A percentile compares a stretch with the other conserved stretches of the same genome.
phyloP scores from a whole-genome alignment of 306 rosid species.

The Abrus pulchellus region DNA sequence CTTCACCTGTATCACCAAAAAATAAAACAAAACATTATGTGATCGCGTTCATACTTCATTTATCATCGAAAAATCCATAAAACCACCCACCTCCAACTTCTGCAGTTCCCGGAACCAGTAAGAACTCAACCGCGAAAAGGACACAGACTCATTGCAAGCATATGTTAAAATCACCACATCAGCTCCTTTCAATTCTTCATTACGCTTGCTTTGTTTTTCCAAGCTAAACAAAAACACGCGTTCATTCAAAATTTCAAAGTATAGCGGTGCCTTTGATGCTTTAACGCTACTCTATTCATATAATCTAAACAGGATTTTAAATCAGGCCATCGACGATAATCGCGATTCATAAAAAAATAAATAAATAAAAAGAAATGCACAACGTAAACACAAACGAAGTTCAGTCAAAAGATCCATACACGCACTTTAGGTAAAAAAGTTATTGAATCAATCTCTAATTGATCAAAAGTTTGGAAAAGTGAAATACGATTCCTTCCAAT shows the following conservation, averaged over 20 bases:
- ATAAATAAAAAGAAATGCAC: not conserved
- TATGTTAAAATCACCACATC: conserved; percentile 85
- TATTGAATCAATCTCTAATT: not conserved
- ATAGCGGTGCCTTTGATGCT: no score
- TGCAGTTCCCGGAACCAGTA: conserved; percentile 82
- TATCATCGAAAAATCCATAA: conserved; percentile 12
- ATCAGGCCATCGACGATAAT: not conserved
- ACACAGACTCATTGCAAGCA: conserved; percentile 74
- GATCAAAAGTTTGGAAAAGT: not conserved
- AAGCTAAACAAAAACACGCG: conserved; percentile 50
- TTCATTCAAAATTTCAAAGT: no score
- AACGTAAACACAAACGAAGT: not conserved
- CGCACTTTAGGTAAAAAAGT: not conserved
- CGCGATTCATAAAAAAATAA: not conserved
- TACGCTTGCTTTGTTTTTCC: conserved; percentile 72
- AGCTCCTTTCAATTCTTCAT: conserved; percentile 82
- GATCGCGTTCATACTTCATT: not conserved
- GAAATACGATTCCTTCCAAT: conserved; percentile 1
- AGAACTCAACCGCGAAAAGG: conserved; percentile 66
- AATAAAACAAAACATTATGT: not conserved
- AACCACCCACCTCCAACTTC: conserved; percentile 62
- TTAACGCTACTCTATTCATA: no score
- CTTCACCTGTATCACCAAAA: conserved; percentile 51
- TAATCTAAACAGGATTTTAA: not conserved
- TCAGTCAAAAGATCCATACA: not conserved